Percentiles rank a stretch among this genome's conserved stretches.
Evolutionary conservation across 176 grass and related monocot genomes (phyloP).

Genomic region (Lolium perenne): DNA sequence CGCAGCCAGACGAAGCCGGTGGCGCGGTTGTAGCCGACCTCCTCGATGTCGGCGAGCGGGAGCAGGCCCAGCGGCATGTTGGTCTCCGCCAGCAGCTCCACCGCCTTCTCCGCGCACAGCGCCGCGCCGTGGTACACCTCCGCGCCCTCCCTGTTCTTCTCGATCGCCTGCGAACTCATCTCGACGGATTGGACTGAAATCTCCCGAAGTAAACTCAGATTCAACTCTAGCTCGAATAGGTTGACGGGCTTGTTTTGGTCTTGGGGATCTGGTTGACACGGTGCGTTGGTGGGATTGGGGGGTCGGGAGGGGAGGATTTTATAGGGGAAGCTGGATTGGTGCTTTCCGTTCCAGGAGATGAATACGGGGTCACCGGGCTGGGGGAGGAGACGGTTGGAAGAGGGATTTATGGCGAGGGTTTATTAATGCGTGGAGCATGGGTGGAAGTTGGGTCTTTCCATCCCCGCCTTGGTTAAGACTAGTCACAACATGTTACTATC

Average conservation of each 20-base stretch:
- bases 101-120: constrained; percentile 67
- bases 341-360: too few species aligned
- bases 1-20: constrained; percentile 70
- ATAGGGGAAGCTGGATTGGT: not conserved
- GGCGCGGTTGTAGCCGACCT: constrained; percentile 43
- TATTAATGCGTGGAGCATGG: too few species aligned
- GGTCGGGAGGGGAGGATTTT: not conserved
- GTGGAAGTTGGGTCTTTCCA: too few species aligned
- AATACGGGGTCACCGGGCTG: too few species aligned
- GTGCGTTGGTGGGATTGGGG: not conserved
- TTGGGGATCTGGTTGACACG: not conserved
- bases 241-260: not conserved
- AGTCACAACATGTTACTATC: too few species aligned
- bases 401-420: too few species aligned
- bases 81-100: constrained; percentile 50
- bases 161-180: constrained; percentile 66
- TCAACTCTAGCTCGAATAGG: too few species aligned
- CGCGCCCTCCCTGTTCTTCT: constrained; percentile 57
- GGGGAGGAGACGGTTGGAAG: too few species aligned
- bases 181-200: not conserved
- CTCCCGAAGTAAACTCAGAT: too few species aligned
- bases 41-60: constrained; percentile 57
- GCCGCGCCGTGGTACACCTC: constrained; percentile 66
- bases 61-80: constrained; percentile 62
- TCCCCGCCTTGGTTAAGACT: too few species aligned